Percentiles rank a stretch among this genome's conserved stretches.
These are phyloP conservation scores for Petrea volubilis DNA, from an alignment of 257 asterid genomes.

Conservation along the genomic window DNA sequence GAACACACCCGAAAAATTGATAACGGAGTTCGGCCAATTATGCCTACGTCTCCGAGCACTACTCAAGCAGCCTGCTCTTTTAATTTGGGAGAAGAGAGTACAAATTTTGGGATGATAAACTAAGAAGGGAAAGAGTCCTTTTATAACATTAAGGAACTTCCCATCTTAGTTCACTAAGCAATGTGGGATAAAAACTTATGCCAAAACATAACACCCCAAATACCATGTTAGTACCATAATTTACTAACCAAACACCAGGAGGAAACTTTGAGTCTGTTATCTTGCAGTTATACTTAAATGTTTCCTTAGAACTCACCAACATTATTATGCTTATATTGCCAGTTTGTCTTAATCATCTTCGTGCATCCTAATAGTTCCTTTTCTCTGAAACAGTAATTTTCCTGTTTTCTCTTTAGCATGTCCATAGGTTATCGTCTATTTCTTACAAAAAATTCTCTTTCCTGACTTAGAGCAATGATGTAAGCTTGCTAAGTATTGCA, in stretches of 20 bases:
- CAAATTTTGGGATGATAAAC: too few species aligned
- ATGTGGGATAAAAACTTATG: too few species aligned
- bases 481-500: background rate
- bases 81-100: too few species aligned
- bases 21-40: too few species aligned
- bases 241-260: background rate
- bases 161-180: too few species aligned
- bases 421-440: background rate
- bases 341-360: background rate
- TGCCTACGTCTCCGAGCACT: too few species aligned
- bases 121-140: too few species aligned
- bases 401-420: background rate
- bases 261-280: slow-evolving; percentile 5
- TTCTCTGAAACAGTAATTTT: background rate
- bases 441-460: background rate
- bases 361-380: background rate
- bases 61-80: too few species aligned
- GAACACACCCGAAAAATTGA: too few species aligned
- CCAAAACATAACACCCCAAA: too few species aligned
- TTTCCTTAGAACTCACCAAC: background rate
- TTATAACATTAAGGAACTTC: too few species aligned
- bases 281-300: background rate
- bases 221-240: background rate
- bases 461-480: background rate
- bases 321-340: background rate